Percentiles rank a stretch among this genome's conserved stretches.
Conservation (phyloP, 768 basidiomycete genomes). For the Hygrocybe coccinea region DNA sequence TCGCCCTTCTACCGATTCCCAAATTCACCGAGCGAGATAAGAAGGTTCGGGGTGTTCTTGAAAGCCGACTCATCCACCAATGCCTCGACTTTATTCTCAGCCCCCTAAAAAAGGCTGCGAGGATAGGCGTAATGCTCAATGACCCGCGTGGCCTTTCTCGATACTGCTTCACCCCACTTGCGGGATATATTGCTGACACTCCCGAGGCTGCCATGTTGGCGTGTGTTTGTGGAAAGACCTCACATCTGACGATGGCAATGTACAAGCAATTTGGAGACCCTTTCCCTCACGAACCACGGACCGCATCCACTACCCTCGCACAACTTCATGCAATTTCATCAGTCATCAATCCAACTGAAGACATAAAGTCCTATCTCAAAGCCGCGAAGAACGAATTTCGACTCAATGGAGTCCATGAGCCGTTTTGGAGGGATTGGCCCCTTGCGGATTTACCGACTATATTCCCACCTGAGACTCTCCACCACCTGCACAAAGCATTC, state of each 20-base stretch:
- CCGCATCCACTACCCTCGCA: constrained; percentile 1
- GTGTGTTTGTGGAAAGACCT: constrained; percentile 14
- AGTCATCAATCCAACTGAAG: background rate
- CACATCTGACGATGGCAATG: constrained; percentile 15
- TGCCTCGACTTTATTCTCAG: constrained; percentile 15
- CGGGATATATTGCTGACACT: constrained; percentile 16
- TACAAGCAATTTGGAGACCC: constrained; percentile 20
- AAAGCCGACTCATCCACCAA: constrained; percentile 15
- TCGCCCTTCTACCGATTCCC: constrained; percentile 17
- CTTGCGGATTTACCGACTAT: constrained; percentile 18
- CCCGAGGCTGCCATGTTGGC: too few relatives aligned
- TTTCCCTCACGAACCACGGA: constrained; percentile 11
- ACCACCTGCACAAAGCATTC: constrained; percentile 14
- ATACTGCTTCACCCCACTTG: constrained; percentile 19
- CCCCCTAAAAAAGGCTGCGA: constrained; percentile 18
- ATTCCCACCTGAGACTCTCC: too few relatives aligned
- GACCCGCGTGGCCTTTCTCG: constrained; percentile 14
- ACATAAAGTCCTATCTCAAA: background rate
- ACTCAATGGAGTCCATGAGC: constrained; percentile 12
- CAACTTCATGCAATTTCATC: constrained; percentile 6
- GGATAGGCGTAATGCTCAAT: constrained; percentile 17
- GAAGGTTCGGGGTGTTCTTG: constrained; percentile 10
- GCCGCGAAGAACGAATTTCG: constrained; percentile 3
- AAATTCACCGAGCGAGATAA: constrained; percentile 16
- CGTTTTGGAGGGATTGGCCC: constrained; percentile 24